Evolutionary conservation across 208 protist species (phyloP).

Genomic region (Trypanosoma congolense): DNA sequence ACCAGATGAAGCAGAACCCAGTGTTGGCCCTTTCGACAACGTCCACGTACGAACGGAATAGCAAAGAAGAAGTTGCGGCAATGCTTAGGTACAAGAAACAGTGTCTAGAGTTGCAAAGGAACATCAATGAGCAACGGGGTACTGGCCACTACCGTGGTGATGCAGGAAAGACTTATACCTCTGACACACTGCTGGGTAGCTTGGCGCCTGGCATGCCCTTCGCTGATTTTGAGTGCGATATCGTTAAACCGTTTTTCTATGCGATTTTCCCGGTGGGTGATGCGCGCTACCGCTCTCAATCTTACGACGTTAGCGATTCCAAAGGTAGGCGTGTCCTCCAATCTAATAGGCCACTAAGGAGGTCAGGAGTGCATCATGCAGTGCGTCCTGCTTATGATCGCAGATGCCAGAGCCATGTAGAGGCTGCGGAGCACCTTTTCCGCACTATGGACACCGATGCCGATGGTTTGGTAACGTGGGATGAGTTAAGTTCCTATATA

Average conservation of each 20-base stretch:
- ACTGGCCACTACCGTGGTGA: not conserved
- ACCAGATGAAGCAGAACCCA: not conserved
- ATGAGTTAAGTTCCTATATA: conserved; percentile 53
- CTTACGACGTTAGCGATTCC: not conserved
- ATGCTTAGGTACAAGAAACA: conserved; percentile 19
- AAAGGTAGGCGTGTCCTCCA: not conserved
- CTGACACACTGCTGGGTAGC: not conserved
- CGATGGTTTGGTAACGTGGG: conserved; percentile 57
- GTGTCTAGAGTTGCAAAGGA: conserved; percentile 4
- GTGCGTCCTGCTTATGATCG: conserved; percentile 13
- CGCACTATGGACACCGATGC: conserved; percentile 57
- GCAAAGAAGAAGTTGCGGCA: not conserved
- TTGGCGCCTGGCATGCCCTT: conserved; percentile 30
- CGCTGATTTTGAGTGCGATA: conserved; percentile 44
- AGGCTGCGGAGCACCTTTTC: conserved; percentile 49
- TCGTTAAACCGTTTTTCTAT: conserved; percentile 45
- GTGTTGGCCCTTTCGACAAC: not conserved
- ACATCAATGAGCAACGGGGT: not conserved
- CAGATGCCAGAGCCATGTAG: conserved; percentile 22
- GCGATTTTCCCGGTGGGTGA: conserved; percentile 28
- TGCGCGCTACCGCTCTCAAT: not conserved
- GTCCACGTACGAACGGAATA: not conserved
- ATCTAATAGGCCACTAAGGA: not conserved
- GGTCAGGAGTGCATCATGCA: not conserved
- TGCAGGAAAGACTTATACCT: not conserved